These are phyloP conservation scores for Trichosanthes cucumerina DNA, from an alignment of 306 rosid species.

Conservation along the genomic window DNA sequence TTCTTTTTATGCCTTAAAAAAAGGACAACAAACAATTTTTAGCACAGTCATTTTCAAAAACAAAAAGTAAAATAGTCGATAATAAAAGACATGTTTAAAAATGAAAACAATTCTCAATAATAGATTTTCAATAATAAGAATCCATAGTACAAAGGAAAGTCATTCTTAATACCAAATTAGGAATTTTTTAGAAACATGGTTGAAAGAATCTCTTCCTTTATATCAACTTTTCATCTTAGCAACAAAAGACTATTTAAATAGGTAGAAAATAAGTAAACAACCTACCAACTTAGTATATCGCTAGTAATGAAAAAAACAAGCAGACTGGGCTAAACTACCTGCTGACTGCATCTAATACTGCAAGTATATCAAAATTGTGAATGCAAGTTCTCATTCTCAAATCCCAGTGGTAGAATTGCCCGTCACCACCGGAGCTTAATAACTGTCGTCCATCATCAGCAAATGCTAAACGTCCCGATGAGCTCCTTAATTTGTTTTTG, in stretches of 20 bases:
- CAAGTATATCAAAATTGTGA: constrained; percentile 19
- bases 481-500: constrained; percentile 78
- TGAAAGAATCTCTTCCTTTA: not conserved
- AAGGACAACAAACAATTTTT: too few species aligned
- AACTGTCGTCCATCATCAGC: constrained; percentile 59
- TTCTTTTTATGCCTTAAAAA: too few species aligned
- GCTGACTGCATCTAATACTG: not conserved
- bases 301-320: not conserved
- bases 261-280: not conserved
- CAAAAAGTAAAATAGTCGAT: too few species aligned
- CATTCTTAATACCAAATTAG: not conserved
- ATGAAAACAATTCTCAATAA: too few species aligned
- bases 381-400: constrained; percentile 68
- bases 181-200: not conserved
- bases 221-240: not conserved
- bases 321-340: not conserved
- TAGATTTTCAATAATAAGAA: not conserved
- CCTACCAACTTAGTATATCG: not conserved
- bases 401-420: constrained; percentile 93
- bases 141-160: not conserved
- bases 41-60: too few species aligned
- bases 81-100: too few species aligned
- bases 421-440: constrained; percentile 78
- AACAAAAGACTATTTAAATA: not conserved
- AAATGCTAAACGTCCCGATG: constrained; percentile 67